Conservation (phyloP, 352 stramenopile species). For the Saprolegnia diclina region DNA sequence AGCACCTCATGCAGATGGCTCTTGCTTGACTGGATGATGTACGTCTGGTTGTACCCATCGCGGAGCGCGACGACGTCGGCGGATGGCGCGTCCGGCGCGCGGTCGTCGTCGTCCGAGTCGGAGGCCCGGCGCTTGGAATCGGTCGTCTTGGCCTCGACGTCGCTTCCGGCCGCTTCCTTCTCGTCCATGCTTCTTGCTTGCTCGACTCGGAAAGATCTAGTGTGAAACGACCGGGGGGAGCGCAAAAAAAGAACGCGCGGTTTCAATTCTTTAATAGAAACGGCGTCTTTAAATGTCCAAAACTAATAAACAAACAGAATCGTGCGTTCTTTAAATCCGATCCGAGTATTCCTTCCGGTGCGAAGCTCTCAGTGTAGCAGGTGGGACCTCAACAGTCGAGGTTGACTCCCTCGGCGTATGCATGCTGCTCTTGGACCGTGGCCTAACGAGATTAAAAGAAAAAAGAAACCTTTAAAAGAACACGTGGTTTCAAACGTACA, state of each 20-base stretch:
- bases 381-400: too few species aligned
- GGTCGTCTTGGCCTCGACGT: not conserved
- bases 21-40: constrained; percentile 75
- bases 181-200: constrained; percentile 19
- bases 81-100: constrained; percentile 44
- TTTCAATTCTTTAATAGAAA: not conserved
- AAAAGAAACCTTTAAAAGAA: too few species aligned
- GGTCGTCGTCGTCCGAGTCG: constrained; percentile 31
- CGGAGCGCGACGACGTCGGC: constrained; percentile 65
- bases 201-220: constrained; percentile 6
- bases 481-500: too few species aligned
- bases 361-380: too few species aligned
- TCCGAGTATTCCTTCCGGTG: not conserved
- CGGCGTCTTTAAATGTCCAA: not conserved
- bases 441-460: too few species aligned
- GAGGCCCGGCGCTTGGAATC: constrained; percentile 6
- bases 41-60: constrained; percentile 91
- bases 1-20: constrained; percentile 82
- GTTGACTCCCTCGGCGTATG: too few species aligned
- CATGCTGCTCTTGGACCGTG: too few species aligned
- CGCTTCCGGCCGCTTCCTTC: constrained; percentile 3
- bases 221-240: constrained; percentile 4
- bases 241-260: constrained; percentile 3
- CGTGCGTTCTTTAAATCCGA: not conserved
- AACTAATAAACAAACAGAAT: not conserved